phyloP scores from a whole-genome alignment of 139 green algal species.

The Pycnococcus provasolii region DNA sequence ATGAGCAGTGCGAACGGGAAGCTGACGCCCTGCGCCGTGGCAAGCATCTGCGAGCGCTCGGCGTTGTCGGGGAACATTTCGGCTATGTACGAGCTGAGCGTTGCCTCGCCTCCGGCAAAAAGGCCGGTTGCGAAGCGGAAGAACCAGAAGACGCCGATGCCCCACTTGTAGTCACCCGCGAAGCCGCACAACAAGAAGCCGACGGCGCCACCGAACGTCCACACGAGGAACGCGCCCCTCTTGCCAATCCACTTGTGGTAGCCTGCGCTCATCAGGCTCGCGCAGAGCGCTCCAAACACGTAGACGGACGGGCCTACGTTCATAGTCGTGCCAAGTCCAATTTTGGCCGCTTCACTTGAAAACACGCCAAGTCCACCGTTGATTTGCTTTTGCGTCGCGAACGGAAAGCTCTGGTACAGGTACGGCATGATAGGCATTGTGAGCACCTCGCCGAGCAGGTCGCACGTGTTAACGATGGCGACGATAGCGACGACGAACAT shows the following conservation, averaged over 20 bases:
- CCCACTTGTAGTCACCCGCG: background rate
- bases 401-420: background rate
- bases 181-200: background rate
- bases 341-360: background rate
- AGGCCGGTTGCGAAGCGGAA: background rate
- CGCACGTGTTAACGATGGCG: background rate
- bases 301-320: background rate
- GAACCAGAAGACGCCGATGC: background rate
- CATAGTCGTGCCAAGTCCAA: background rate
- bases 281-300: background rate
- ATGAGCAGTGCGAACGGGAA: background rate
- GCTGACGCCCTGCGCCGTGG: background rate
- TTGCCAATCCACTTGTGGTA: background rate
- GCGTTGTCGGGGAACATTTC: background rate
- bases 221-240: background rate
- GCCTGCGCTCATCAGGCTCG: background rate
- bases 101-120: background rate
- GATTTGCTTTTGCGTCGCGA: background rate
- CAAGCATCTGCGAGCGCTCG: background rate
- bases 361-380: background rate
- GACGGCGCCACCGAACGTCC: background rate
- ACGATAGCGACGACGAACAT: background rate
- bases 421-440: constrained; percentile 5
- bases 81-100: background rate
- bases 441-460: background rate